Evolutionary conservation across 306 rosid genomes (phyloP).

Genomic region (Erythrophleum fordii): DNA sequence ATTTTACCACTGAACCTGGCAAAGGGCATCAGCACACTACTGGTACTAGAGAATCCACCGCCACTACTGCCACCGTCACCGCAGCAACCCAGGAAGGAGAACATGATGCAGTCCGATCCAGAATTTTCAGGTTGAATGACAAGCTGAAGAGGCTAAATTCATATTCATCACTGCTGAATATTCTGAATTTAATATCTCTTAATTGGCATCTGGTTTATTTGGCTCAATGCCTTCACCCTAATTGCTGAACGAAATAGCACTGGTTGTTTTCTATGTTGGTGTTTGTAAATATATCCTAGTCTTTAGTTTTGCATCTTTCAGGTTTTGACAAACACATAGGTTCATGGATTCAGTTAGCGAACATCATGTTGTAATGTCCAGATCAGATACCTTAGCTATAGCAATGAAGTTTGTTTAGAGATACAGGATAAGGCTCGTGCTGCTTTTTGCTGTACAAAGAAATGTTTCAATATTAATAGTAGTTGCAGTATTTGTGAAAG

Average conservation of each 20-base stretch:
- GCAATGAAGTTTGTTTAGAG: neutral
- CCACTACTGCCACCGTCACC: neutral
- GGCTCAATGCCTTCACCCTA: slow-evolving; percentile 28
- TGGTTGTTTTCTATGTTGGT: neutral
- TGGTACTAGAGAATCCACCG: neutral
- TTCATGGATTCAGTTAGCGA: neutral
- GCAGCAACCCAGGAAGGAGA: neutral
- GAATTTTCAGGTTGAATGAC: slow-evolving; percentile 29
- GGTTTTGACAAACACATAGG: neutral
- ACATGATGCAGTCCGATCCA: slow-evolving; percentile 30
- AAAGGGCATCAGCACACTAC: neutral
- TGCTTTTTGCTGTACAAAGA: neutral
- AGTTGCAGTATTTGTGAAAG: neutral
- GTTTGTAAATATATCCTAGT: neutral
- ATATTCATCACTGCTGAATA: slow-evolving; percentile 55
- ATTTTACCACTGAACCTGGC: neutral
- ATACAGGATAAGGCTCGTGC: neutral
- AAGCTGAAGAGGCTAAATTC: slow-evolving; percentile 62
- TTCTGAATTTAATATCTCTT: slow-evolving; percentile 51
- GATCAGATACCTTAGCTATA: neutral
- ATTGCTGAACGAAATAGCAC: neutral
- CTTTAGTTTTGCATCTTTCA: neutral
- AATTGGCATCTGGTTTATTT: slow-evolving; percentile 57
- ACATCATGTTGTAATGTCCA: neutral
- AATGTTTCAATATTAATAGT: neutral